Conservation (phyloP, 2,329 filamentous ascomycete genomes). For the Uncinocarpus reesii region DNA sequence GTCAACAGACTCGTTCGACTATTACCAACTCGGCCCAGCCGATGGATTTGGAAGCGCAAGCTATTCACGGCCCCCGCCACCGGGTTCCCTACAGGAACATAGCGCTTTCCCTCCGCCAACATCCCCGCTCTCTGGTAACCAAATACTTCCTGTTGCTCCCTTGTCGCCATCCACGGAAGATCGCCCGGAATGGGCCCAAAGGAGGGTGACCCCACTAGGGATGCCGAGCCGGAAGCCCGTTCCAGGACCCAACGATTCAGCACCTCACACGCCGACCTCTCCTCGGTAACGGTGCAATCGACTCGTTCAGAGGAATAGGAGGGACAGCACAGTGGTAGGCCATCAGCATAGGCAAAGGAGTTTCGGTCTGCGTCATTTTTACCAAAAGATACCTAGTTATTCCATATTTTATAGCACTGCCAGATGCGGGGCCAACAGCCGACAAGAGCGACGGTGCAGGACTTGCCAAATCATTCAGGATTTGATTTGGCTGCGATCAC, state of each 20-base stretch:
- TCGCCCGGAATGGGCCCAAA: slow-evolving; percentile 1
- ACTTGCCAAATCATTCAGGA: too few species aligned
- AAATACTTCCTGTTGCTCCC: neutral
- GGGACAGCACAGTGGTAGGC: neutral
- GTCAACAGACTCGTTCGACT: slow-evolving; percentile 30
- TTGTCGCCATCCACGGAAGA: slow-evolving; percentile 1
- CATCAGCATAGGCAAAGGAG: too few species aligned
- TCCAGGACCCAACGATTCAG: slow-evolving; percentile 2
- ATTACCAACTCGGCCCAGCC: slow-evolving; percentile 25
- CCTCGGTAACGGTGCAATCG: neutral
- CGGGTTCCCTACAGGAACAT: neutral
- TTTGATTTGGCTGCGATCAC: too few species aligned
- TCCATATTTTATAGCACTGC: too few species aligned
- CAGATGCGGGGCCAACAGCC: too few species aligned
- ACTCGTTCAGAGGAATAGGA: too few species aligned
- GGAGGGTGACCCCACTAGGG: slow-evolving; percentile 10
- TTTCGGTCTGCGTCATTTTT: too few species aligned
- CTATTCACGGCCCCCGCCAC: neutral
- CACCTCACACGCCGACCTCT: neutral
- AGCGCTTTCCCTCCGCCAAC: neutral
- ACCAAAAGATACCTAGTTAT: too few species aligned
- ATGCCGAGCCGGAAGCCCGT: slow-evolving; percentile 15
- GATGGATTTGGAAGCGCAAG: slow-evolving; percentile 2
- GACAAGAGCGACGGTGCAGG: too few species aligned
- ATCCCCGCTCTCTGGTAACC: neutral